Conservation (phyloP, 202 grass and related monocot genomes). For the Dendrocalamus latiflorus region DNA sequence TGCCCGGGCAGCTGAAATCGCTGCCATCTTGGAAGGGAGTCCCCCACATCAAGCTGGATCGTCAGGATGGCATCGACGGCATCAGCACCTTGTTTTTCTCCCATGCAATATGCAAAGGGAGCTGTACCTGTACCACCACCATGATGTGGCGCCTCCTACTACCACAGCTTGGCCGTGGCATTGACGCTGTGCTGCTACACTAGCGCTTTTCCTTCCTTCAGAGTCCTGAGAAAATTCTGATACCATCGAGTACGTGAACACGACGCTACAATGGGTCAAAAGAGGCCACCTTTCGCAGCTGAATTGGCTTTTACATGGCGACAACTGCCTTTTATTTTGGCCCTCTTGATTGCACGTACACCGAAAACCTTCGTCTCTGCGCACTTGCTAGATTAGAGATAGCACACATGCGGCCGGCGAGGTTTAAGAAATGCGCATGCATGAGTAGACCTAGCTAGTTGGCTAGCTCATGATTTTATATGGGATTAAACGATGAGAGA, state of each 20-base stretch:
- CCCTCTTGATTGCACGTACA: not conserved
- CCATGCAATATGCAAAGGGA: too few relatives aligned
- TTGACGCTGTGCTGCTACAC: too few relatives aligned
- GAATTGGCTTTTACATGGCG: not conserved
- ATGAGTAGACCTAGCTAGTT: slow-evolving; percentile 20
- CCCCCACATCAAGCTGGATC: not conserved
- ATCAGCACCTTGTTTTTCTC: too few relatives aligned
- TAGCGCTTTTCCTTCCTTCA: too few relatives aligned
- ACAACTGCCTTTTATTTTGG: slow-evolving; percentile 1
- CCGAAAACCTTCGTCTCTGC: slow-evolving; percentile 18
- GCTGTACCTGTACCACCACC: too few relatives aligned
- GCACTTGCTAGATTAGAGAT: slow-evolving; percentile 19
- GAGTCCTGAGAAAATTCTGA: too few relatives aligned
- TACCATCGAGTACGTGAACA: too few relatives aligned
- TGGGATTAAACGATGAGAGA: slow-evolving; percentile 3
- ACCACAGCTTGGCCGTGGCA: too few relatives aligned
- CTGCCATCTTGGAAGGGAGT: not conserved
- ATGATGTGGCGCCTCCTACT: too few relatives aligned
- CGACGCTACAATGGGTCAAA: not conserved
- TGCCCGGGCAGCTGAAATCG: not conserved
- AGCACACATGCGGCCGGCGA: slow-evolving; percentile 17
- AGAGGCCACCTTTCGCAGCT: not conserved
- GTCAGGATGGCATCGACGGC: too few relatives aligned
- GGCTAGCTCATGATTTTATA: not conserved
- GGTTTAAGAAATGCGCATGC: slow-evolving; percentile 19